Conservation (phyloP, 306 rosid species). For the Mimosa bimucronata region DNA sequence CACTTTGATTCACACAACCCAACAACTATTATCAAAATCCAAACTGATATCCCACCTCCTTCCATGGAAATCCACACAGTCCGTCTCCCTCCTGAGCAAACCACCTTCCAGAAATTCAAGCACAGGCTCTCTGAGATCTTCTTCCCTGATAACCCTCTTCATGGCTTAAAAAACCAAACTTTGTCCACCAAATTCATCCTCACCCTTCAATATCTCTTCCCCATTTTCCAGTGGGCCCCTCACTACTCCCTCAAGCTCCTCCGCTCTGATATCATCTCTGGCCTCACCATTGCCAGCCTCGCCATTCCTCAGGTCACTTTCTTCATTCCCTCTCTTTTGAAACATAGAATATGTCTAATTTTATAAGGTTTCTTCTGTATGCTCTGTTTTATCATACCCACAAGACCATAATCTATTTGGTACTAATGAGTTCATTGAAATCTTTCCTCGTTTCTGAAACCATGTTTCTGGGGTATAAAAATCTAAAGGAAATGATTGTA, state of each 20-base stretch:
- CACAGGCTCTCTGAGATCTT: conserved; percentile 74
- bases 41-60: conserved; percentile 47
- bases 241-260: conserved; percentile 55
- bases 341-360: too few species aligned
- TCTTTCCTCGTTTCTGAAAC: neutral
- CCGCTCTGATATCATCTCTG: conserved; percentile 75
- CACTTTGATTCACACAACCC: conserved; percentile 44
- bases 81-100: conserved; percentile 65
- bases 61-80: conserved; percentile 65
- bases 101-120: conserved; percentile 66
- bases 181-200: conserved; percentile 53
- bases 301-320: conserved; percentile 89
- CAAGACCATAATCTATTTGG: too few species aligned
- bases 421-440: too few species aligned
- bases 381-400: too few species aligned
- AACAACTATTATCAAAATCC: conserved; percentile 46
- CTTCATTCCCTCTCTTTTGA: neutral
- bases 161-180: conserved; percentile 70
- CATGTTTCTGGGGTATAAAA: neutral
- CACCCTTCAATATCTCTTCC: conserved; percentile 72
- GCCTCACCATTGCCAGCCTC: conserved; percentile 97
- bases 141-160: conserved; percentile 89
- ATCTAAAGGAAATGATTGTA: neutral
- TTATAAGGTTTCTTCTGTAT: too few species aligned
- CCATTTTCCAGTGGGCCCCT: conserved; percentile 91